Percentiles rank a stretch among this genome's conserved stretches.
These are phyloP conservation scores for Tremellales sp. DNA, from an alignment of 1,284 basidiomycete species.

Conservation along the genomic window DNA sequence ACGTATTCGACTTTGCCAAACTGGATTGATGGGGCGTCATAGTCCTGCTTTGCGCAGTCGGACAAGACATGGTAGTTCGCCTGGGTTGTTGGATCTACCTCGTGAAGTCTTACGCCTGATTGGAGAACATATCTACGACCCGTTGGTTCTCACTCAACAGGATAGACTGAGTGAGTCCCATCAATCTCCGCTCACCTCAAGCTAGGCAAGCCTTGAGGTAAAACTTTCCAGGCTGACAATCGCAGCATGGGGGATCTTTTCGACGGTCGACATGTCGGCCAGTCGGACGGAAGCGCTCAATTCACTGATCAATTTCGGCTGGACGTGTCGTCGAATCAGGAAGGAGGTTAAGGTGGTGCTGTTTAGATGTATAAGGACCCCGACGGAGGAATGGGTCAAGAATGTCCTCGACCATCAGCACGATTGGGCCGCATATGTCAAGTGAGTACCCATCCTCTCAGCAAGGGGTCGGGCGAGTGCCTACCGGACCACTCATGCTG, in stretches of 20 bases:
- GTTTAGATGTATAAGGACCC: slow-evolving; percentile 38
- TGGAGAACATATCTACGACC: slow-evolving; percentile 36
- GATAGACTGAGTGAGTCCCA: slow-evolving; percentile 36
- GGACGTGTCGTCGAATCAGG: slow-evolving; percentile 27
- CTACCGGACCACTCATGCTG: neutral
- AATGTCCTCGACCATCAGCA: slow-evolving; percentile 16
- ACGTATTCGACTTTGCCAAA: too few relatives aligned
- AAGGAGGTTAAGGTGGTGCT: slow-evolving; percentile 30
- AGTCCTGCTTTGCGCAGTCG: too few relatives aligned
- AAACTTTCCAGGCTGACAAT: neutral
- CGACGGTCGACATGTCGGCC: slow-evolving; percentile 40
- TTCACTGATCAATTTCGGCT: slow-evolving; percentile 31
- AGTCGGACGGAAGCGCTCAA: slow-evolving; percentile 31
- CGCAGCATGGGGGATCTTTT: slow-evolving; percentile 42
- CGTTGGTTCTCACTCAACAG: slow-evolving; percentile 38
- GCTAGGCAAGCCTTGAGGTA: neutral
- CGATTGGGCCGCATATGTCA: slow-evolving; percentile 14
- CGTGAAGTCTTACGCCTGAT: slow-evolving; percentile 33
- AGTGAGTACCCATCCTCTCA: slow-evolving; percentile 14
- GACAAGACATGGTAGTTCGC: too few relatives aligned
- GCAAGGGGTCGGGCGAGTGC: too few relatives aligned
- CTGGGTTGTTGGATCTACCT: slow-evolving; percentile 16
- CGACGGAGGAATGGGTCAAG: slow-evolving; percentile 19
- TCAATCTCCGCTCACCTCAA: neutral
- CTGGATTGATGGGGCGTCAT: too few relatives aligned